Evolutionary conservation across 192 early-diverging fungal species (phyloP).

Genomic region (Mortierella antarctica): DNA sequence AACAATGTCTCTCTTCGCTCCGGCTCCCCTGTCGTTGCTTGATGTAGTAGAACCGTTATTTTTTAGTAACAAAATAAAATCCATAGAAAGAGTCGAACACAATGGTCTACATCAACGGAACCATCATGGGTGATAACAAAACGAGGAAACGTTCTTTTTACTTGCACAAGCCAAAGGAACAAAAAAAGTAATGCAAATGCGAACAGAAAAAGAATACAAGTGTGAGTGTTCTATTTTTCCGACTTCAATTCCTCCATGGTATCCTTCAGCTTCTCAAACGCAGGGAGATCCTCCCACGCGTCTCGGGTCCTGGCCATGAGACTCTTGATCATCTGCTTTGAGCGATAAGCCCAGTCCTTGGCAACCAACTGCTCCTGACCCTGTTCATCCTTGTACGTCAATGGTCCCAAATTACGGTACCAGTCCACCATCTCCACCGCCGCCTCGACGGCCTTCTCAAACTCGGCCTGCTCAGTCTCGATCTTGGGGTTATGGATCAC

Average conservation of each 20-base stretch:
- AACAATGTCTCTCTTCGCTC: constrained; percentile 53
- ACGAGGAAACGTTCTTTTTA: neutral
- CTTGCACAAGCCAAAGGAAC: neutral
- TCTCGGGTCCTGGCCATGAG: constrained; percentile 86
- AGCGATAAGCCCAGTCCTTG: constrained; percentile 91
- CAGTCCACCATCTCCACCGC: constrained; percentile 82
- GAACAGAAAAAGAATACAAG: neutral
- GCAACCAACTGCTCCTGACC: constrained; percentile 70
- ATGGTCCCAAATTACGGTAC: constrained; percentile 81
- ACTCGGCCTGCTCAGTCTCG: constrained; percentile 73
- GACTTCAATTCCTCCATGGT: constrained; percentile 69
- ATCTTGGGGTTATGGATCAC: constrained; percentile 82
- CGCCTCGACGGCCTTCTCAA: constrained; percentile 75
- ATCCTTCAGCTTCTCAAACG: constrained; percentile 71
- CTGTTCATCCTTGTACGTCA: constrained; percentile 54
- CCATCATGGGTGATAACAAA: neutral
- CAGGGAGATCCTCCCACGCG: constrained; percentile 72
- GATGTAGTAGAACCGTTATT: neutral
- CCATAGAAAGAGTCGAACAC: neutral
- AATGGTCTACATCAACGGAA: neutral
- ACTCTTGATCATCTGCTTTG: constrained; percentile 82
- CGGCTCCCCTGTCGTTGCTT: constrained; percentile 40
- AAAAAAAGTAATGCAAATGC: neutral
- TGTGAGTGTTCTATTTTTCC: constrained; percentile 29
- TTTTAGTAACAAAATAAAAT: neutral